These are phyloP conservation scores for Mycena crocata DNA, from an alignment of 768 basidiomycete genomes.

Conservation along the genomic window DNA sequence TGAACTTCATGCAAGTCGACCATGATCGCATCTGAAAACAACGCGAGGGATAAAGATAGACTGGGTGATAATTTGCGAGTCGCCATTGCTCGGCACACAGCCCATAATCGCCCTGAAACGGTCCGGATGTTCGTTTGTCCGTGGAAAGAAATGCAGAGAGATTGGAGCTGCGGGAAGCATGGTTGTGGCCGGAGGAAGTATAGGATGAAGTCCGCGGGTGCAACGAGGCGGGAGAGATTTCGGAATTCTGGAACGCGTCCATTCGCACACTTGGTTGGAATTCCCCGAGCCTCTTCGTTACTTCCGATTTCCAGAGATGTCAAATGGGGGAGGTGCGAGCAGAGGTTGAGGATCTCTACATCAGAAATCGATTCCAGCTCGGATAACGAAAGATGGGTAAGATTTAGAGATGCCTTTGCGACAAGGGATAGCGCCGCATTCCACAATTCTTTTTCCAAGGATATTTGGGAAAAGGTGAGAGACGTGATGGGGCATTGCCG, in stretches of 20 bases:
- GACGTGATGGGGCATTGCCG: slow-evolving; percentile 17
- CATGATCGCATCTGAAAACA: slow-evolving; percentile 20
- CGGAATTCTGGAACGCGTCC: slow-evolving; percentile 18
- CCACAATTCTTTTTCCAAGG: slow-evolving; percentile 27
- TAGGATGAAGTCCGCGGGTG: slow-evolving; percentile 26
- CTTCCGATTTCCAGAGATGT: slow-evolving; percentile 23
- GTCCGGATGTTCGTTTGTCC: slow-evolving; percentile 16
- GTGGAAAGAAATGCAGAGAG: slow-evolving; percentile 22
- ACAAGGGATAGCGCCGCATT: slow-evolving; percentile 19
- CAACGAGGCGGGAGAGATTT: slow-evolving; percentile 17
- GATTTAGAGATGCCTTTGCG: slow-evolving; percentile 17
- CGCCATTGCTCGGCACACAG: slow-evolving; percentile 12
- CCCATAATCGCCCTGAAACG: slow-evolving; percentile 10
- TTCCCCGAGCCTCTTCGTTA: slow-evolving; percentile 10
- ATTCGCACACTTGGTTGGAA: slow-evolving; percentile 15
- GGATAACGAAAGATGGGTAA: slow-evolving; percentile 25
- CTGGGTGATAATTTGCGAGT: slow-evolving; percentile 5
- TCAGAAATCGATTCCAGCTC: slow-evolving; percentile 28
- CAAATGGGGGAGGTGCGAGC: slow-evolving; percentile 25
- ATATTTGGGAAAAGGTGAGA: slow-evolving; percentile 26
- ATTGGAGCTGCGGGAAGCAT: slow-evolving; percentile 18
- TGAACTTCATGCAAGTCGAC: slow-evolving; percentile 12
- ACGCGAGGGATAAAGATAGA: slow-evolving; percentile 13
- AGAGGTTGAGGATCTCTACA: slow-evolving; percentile 26
- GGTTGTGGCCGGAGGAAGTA: slow-evolving; percentile 18